These are phyloP conservation scores for Blastocrithidia nonstop DNA, from an alignment of 208 protist species.

Conservation along the genomic window DNA sequence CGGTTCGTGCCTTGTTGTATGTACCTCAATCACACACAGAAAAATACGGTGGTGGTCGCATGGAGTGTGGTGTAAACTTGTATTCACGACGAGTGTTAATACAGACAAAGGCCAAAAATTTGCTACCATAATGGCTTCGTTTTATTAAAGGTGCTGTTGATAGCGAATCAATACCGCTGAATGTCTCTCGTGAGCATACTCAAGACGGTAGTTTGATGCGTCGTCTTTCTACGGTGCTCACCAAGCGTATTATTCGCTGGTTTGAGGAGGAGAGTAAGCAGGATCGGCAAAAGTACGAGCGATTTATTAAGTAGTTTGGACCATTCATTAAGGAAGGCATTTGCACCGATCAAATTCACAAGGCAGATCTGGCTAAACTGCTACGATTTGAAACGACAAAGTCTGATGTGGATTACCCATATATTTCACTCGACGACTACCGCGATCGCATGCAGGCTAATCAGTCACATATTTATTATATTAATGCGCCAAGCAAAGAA, in stretches of 20 bases:
- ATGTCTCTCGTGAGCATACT: slow-evolving; percentile 95
- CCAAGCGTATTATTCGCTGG: slow-evolving; percentile 85
- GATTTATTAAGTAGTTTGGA: slow-evolving; percentile 89
- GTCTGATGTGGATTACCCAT: slow-evolving; percentile 49
- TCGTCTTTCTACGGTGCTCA: slow-evolving; percentile 83
- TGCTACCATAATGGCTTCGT: slow-evolving; percentile 97
- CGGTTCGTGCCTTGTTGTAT: slow-evolving; percentile 91
- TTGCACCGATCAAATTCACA: slow-evolving; percentile 89
- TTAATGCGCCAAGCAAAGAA: slow-evolving; percentile 76
- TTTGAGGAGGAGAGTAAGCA: slow-evolving; percentile 85
- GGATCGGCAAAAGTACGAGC: slow-evolving; percentile 83
- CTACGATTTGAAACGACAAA: slow-evolving; percentile 87
- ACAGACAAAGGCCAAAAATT: slow-evolving; percentile 84
- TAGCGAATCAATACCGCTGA: slow-evolving; percentile 95
- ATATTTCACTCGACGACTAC: slow-evolving; percentile 92
- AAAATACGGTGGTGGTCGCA: slow-evolving; percentile 92
- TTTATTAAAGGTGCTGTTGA: slow-evolving; percentile 96
- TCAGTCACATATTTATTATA: slow-evolving; percentile 94
- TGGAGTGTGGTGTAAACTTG: slow-evolving; percentile 90
- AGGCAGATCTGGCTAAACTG: slow-evolving; percentile 88
- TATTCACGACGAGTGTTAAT: slow-evolving; percentile 94
- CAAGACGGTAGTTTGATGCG: slow-evolving; percentile 93
- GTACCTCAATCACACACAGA: slow-evolving; percentile 92
- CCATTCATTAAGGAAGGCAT: slow-evolving; percentile 95
- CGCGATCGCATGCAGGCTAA: slow-evolving; percentile 89